Conservation (phyloP, 192 early-diverging fungal genomes). For the Backusella mclennaniae region DNA sequence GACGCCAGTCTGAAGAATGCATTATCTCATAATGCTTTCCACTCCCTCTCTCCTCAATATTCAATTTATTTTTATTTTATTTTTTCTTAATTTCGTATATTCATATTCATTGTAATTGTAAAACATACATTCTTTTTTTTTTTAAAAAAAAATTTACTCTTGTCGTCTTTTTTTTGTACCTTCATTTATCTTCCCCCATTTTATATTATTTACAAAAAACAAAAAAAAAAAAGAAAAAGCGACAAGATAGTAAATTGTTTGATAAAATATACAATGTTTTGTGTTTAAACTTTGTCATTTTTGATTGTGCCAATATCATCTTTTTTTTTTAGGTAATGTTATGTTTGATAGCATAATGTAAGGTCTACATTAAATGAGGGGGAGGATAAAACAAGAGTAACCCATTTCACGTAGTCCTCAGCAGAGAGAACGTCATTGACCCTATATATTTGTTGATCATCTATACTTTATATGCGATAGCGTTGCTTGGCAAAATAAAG, state of each 20-base stretch:
- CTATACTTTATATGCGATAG: not conserved
- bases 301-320: not conserved
- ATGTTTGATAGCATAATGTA: no score
- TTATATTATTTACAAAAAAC: not conserved
- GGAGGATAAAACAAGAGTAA: not conserved
- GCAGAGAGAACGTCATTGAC: not conserved
- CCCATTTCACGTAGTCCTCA: not conserved
- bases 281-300: not conserved
- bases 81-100: not conserved
- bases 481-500: not conserved
- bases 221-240: constrained; percentile 7
- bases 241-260: not conserved
- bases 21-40: constrained; percentile 8
- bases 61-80: constrained; percentile 2
- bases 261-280: not conserved
- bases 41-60: not conserved
- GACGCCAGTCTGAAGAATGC: constrained; percentile 15
- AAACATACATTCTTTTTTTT: constrained; percentile 1
- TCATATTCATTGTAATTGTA: constrained; percentile 1
- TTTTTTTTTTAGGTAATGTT: not conserved
- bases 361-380: no score
- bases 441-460: not conserved
- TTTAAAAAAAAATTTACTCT: not conserved
- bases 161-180: not conserved
- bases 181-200: not conserved